Evolutionary conservation across 2,329 filamentous ascomycete species (phyloP), one percentile per base, ranked within the genome.

Genomic region (Nemania sp.): DNA sequence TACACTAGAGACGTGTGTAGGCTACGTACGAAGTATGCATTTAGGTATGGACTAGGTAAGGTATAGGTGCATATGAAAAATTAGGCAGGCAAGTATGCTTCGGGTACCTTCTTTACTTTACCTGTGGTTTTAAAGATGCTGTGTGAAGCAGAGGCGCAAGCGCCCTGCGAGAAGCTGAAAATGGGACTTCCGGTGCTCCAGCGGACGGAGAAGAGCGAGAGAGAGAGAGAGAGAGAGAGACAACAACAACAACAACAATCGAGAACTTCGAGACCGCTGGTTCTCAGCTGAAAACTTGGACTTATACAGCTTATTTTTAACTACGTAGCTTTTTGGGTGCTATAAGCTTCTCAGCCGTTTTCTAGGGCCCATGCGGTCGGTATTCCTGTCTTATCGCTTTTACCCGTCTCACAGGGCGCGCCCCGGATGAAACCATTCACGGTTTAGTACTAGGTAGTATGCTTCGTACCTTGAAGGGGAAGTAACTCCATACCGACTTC

Each of bases 111-210:
- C 10, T 42, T 35, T 35, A 13, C 34, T 39, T n/a, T 39, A 11
- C 35, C 35, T 39, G 12, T n/a, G 35, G 35, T n/a, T 39, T 4
- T 4, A 39, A 39, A 39, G 35, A 39, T 12, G 35, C 15, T 13
- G 21, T 13, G 21, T n/a, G 15, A 32, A 29, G 20, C 18, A 47
- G 47, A 48, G 37, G 37, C 18, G 29, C 17, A 43, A 50, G 57
- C 52, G 32, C 46, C 55, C 40, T 48, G 45, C 42, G 39, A 48
- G 34, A 17, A 35, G 59, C 59, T 46, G 54, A 58, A 58, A 48
- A 53, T 10, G 29, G 59, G 54, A 48, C 29, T 42, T 21, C 47
- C 37, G 25, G 17, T 20, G 35, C 47, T 42, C 49, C 18, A 12
- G n/a, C 5, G 25, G 15, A 40, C 25, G n/a, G n/a, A 54, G 51